Evolutionary conservation across 2,329 filamentous ascomycete species (phyloP).

Genomic region (Phaeosphaeriaceae sp.): DNA sequence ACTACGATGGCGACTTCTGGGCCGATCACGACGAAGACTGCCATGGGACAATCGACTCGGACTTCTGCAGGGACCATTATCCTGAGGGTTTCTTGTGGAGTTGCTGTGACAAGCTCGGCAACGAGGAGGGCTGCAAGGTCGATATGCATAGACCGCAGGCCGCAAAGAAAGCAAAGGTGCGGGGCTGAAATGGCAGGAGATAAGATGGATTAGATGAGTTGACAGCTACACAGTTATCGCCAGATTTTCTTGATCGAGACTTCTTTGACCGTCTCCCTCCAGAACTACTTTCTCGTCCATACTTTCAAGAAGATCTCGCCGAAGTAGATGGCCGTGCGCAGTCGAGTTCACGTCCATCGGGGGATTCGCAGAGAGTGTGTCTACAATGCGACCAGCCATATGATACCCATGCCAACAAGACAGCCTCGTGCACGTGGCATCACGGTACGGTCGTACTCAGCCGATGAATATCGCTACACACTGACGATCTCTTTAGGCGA

Average conservation of each 20-base stretch:
- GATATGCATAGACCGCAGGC: neutral
- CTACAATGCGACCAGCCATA: neutral
- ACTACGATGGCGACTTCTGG: constrained; percentile 3
- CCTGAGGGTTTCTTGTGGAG: constrained; percentile 11
- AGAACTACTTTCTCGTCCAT: no score
- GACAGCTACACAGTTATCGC: neutral
- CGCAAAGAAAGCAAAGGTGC: neutral
- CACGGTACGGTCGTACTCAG: neutral
- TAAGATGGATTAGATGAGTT: neutral
- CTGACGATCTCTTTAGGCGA: neutral
- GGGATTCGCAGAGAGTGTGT: no score
- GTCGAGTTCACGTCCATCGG: no score
- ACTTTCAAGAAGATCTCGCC: no score
- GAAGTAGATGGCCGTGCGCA: no score
- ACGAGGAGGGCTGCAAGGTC: neutral
- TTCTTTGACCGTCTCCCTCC: no score
- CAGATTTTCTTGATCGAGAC: neutral
- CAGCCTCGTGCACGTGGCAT: neutral
- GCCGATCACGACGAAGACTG: constrained; percentile 5
- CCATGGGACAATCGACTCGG: neutral
- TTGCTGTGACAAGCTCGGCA: constrained; percentile 6
- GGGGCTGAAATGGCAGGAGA: neutral
- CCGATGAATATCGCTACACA: neutral
- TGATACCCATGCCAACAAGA: neutral
- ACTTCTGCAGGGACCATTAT: neutral